Evolutionary conservation across 1,284 basidiomycete genomes (phyloP).

Genomic region (Irpex sp.): DNA sequence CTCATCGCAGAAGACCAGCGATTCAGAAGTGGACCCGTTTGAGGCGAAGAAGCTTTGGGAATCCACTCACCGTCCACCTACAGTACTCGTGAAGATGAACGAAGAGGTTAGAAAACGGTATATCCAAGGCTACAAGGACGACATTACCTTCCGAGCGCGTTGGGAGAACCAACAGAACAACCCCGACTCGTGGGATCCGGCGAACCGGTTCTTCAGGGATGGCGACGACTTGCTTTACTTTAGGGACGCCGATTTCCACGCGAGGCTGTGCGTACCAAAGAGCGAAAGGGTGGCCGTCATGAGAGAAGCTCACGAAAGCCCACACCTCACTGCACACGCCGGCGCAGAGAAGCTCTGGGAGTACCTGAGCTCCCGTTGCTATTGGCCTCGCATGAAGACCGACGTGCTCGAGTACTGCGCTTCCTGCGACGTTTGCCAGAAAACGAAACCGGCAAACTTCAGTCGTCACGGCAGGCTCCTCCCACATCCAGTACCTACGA

Average conservation of each 20-base stretch:
- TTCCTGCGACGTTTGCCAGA: conserved; percentile 37
- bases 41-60: conserved; percentile 1
- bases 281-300: conserved; percentile 7
- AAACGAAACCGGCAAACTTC: conserved; percentile 7
- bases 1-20: too few relatives aligned
- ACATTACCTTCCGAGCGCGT: not conserved
- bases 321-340: conserved; percentile 26
- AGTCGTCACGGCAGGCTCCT: not conserved
- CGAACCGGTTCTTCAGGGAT: conserved; percentile 15
- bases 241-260: conserved; percentile 17
- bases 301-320: conserved; percentile 5
- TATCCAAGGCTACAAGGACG: not conserved
- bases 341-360: conserved; percentile 25
- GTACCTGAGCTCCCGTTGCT: conserved; percentile 20
- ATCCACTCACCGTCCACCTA: not conserved
- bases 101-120: not conserved
- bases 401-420: conserved; percentile 23
- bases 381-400: conserved; percentile 31
- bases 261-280: not conserved
- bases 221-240: conserved; percentile 19
- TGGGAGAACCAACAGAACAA: not conserved
- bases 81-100: not conserved
- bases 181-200: conserved; percentile 4
- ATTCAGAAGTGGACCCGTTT: too few relatives aligned
- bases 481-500: conserved; percentile 3